Evolutionary conservation across 768 basidiomycete genomes (phyloP), one percentile per base, ranked within the genome.

Genomic region (Lactifluus piperatus): DNA sequence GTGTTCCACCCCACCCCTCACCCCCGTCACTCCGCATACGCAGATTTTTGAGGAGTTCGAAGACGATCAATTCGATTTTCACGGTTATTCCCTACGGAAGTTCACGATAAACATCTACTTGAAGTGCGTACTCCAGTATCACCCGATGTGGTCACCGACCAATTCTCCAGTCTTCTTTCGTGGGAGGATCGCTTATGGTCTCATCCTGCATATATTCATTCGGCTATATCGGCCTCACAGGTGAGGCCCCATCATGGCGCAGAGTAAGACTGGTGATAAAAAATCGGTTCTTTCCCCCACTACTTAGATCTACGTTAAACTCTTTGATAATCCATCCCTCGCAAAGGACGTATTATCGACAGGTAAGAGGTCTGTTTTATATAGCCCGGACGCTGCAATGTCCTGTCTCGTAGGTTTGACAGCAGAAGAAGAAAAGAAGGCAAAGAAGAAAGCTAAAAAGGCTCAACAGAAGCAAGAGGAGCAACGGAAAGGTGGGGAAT

Each of bases 11-110:
- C 11, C 26, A 22, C 13, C 60, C 47, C 46, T 53, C 10, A 2
- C 41, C n/a, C 16, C 20, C 10, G 16, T 45, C 53, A 46, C 24
- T 5, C 14, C 0, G 32, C 3, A 11, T n/a, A 32, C 50, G 29
- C 41, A 91, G 90, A 74, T 85, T 16, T 97, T 95, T 70, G 80
- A 86, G 54, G 88, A 88, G 53, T 81, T 89, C 63, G 92, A 97
- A 63, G 93, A 97, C 64, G 94, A 97, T 67, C 94, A 98, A 72
- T 97, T 88, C 66, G 97, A 99, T 71, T 99, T 99, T 78, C 97
- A 99, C 70, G 84, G 88, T 7, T 99, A 97, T 71, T 91, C 91
- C 64, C 64, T 97, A 64, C 85, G 97, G 54, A 93, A 90, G 66
- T 89, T 85, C 66, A 95, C 89, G 8, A 73, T 98, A 34, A 86